These are phyloP conservation scores for Lachnellula willkommii DNA, from an alignment of 2,329 filamentous ascomycete species.

Conservation along the genomic window DNA sequence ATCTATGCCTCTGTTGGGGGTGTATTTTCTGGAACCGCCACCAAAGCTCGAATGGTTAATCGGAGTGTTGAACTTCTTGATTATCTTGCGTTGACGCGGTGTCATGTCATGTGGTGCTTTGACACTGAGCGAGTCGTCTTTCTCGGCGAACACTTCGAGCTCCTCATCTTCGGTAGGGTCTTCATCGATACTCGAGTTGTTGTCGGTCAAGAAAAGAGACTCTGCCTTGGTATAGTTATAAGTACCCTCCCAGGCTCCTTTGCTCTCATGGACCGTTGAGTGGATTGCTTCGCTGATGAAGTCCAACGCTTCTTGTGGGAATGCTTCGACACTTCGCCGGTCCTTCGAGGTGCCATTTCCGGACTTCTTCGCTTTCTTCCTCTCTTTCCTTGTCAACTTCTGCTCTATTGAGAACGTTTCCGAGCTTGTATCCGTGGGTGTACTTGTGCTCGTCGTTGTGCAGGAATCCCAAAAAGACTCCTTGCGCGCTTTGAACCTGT, in stretches of 20 bases:
- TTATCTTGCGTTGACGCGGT: slow-evolving; percentile 23
- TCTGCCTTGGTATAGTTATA: slow-evolving; percentile 18
- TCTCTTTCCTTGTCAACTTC: slow-evolving; percentile 19
- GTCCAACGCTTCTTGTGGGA: slow-evolving; percentile 23
- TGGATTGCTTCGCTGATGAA: slow-evolving; percentile 30
- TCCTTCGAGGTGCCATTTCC: slow-evolving; percentile 9
- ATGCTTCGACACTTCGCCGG: slow-evolving; percentile 16
- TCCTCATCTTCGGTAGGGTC: slow-evolving; percentile 2
- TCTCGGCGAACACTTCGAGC: not conserved
- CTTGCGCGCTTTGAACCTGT: not conserved
- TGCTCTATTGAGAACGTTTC: slow-evolving; percentile 12
- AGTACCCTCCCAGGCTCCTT: slow-evolving; percentile 26
- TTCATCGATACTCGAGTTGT: slow-evolving; percentile 1
- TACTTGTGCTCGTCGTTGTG: slow-evolving; percentile 5
- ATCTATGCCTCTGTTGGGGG: slow-evolving; percentile 2
- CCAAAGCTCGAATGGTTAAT: slow-evolving; percentile 14
- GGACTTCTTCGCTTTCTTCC: slow-evolving; percentile 26
- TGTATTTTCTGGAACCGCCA: slow-evolving; percentile 19
- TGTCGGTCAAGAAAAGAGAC: not conserved
- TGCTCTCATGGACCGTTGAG: slow-evolving; percentile 23
- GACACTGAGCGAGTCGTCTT: slow-evolving; percentile 5
- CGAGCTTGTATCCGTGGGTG: slow-evolving; percentile 17
- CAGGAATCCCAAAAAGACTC: slow-evolving; percentile 7
- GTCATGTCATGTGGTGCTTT: slow-evolving; percentile 20
- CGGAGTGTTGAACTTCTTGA: slow-evolving; percentile 16